Evolutionary conservation across 2,329 filamentous ascomycete species (phyloP).

Genomic region (Colletotrichum liriopes): DNA sequence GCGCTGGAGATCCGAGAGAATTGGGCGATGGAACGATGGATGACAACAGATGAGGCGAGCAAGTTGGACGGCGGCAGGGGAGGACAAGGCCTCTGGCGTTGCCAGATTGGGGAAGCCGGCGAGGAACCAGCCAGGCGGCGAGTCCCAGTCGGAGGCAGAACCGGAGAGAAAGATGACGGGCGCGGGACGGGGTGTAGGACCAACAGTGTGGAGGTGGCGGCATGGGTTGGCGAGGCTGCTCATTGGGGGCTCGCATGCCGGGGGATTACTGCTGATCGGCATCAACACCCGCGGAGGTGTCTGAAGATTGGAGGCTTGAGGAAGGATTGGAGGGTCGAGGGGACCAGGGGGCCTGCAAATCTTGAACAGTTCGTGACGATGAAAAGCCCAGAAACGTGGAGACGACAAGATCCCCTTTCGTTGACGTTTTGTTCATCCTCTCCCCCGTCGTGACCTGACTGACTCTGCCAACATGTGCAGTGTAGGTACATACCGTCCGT

Average conservation of each 20-base stretch:
- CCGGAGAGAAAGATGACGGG: not conserved
- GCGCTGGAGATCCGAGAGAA: constrained; percentile 22
- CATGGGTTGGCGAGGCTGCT: constrained; percentile 14
- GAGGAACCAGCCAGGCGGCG: constrained; percentile 16
- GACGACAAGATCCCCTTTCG: not conserved
- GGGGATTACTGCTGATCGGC: constrained; percentile 31
- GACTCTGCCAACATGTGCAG: no score
- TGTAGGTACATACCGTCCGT: not conserved
- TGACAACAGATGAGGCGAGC: constrained; percentile 30
- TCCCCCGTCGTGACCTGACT: not conserved
- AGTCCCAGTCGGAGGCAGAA: not conserved
- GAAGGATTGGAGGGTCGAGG: not conserved
- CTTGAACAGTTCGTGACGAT: constrained; percentile 5
- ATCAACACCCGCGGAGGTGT: not conserved
- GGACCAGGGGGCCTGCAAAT: constrained; percentile 1
- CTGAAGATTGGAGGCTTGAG: not conserved
- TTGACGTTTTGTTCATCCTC: not conserved
- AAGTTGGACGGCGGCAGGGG: constrained; percentile 8
- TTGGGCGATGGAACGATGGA: constrained; percentile 4
- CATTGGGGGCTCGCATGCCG: constrained; percentile 21
- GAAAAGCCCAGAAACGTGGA: not conserved
- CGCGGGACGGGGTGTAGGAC: constrained; percentile 7
- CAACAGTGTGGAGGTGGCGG: constrained; percentile 23
- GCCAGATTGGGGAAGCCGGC: constrained; percentile 5
- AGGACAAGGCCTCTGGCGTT: constrained; percentile 1